Base-by-base conservation (phyloP, 1,284 basidiomycete species). In the Meira nashicola region DNA sequence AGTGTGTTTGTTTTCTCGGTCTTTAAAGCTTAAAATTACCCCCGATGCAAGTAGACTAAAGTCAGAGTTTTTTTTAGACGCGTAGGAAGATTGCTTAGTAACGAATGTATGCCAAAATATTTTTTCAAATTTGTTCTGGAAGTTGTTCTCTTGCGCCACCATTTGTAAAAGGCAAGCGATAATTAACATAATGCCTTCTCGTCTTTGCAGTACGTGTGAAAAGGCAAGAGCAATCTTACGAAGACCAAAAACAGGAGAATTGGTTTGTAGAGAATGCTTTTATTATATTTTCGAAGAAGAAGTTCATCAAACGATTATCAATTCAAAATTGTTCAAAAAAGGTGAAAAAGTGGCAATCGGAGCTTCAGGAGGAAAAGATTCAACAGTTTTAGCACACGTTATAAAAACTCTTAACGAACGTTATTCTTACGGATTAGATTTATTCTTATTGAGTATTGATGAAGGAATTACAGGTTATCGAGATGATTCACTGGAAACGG, bases 401-500 rank as follows among this genome's bases (percentile, higher is more conserved):
- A 90, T 98, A 88, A 95, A 93, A 73, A 86, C 88, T 10, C 81
- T 99, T 60, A 97, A 98, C 79, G 88, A 94, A 71, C 86, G 93
- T 55, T 94, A 97, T 79, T 81, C 89, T 63, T 99, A 98, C 72
- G 91, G 90, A 14, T 82, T 99, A 50, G 87, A 95, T 52, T 81
- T 99, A 21, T 94, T 90, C 78, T 82, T 99, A 25, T 84, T 99
- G 57, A 96, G 92, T 0, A 97, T 99, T 78, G 95, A 99, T 77
- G 95, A 99, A 79, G 94, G 94, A 0, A 99, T 98, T 72, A 94
- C 91, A 11, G 94, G 94, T 1, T 99, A 99, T 78, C 85, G 94
- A 58, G 95, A 99, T 77, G 95, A 97, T 77, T 96, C 92, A 1
- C 82, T 99, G 3, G 92, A 97, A 90, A 97, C 95, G 0, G 95